Evolutionary conservation across 768 basidiomycete genomes (phyloP), one percentile per base, ranked within the genome.

Genomic region (Tephrocybe sp.): DNA sequence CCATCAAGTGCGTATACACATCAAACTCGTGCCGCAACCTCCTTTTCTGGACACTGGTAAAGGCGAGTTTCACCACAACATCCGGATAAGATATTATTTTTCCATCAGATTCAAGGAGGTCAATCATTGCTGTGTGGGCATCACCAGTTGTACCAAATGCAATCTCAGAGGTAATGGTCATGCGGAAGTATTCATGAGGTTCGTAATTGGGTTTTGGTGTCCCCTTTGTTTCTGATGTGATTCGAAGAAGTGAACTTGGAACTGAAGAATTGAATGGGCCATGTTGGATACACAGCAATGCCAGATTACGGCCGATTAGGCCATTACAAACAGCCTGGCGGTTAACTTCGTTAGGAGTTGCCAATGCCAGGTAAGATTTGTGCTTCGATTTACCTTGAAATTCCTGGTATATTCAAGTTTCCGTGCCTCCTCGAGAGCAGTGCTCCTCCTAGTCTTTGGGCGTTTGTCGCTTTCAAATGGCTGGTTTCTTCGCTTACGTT

Each of bases 121-220:
- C 37, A 7, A 60, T 15, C 3, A 17, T 50, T 1, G 47, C 58
- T 9, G 17, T 21, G 40, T 60, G 58, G 24, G 50, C 53, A 15
- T 50, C 49, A 12, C 54, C 56, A 3, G 56, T 60, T 6, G 58
- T 48, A 3, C 56, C 58, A 3, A 32, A 6, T 3, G 39, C 49
- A 3, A 54, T 43, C 24, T 49, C 42, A 9, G 58, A 60, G 4
- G 23, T 48, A 17, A 60, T 45, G 15, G 51, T 57, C 12, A 56
- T 36, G 10, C 34, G 20, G 25, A 60, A 43, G 24, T 45, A 57
- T 34, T 55, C 48, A 18, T 45, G 26, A 4, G 45, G 49, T 17
- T 38, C 15, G 24, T 26, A 43, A 21, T 14, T 28, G 11, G 30
- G 2, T 25, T 32, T 45, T 11, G 24, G 15, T 26, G 2, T 3